Conservation (phyloP, 2,329 filamentous ascomycete species). For the Chaetomium globosum region DNA sequence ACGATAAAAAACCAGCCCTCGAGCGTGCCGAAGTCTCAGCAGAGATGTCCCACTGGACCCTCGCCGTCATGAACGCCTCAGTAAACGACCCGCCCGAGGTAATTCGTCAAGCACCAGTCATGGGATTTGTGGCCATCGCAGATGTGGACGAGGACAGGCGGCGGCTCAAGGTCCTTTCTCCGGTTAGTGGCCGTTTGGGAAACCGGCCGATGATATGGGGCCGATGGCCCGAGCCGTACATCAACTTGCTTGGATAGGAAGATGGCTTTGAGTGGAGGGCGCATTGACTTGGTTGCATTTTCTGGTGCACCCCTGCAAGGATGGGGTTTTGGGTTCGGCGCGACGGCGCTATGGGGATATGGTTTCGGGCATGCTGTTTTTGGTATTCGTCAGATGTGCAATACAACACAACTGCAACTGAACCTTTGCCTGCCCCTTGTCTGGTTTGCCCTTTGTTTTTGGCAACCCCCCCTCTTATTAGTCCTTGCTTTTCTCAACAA, state of each 20-base stretch:
- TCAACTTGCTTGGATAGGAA: constrained; percentile 69
- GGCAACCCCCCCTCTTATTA: background rate
- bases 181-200: constrained; percentile 79
- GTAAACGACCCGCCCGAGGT: constrained; percentile 69
- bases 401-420: background rate
- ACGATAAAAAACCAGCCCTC: constrained; percentile 48
- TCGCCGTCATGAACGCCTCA: constrained; percentile 81
- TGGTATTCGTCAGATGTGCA: background rate
- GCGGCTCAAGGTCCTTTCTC: constrained; percentile 78
- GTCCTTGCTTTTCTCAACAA: background rate
- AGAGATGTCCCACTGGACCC: constrained; percentile 75
- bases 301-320: background rate
- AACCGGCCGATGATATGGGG: constrained; percentile 81
- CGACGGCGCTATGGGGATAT: background rate
- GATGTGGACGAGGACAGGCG: constrained; percentile 85
- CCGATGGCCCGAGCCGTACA: constrained; percentile 80
- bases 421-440: too few species aligned
- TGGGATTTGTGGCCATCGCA: constrained; percentile 91
- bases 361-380: background rate
- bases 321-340: background rate
- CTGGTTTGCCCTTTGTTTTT: background rate
- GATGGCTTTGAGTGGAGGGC: background rate
- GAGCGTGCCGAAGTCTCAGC: constrained; percentile 67
- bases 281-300: constrained; percentile 7
- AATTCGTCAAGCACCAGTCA: constrained; percentile 78